Base-by-base conservation (phyloP, 768 basidiomycete genomes). In the Suillus placidus region DNA sequence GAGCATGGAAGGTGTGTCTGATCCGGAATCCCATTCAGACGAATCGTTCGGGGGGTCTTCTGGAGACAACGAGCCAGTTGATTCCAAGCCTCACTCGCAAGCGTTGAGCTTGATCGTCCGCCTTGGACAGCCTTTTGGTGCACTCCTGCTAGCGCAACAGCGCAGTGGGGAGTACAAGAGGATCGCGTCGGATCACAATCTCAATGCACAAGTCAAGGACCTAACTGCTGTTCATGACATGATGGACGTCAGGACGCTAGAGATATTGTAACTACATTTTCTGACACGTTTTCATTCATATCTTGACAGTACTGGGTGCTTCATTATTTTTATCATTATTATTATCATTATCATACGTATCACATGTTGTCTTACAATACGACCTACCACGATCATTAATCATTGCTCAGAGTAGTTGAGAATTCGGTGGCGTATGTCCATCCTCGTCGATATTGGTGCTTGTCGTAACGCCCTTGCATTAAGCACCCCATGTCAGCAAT, bases 51-150 rank as follows among this genome's bases (percentile, higher is more conserved):
- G 7, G 8, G 51, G 7, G 7, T 32, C 14, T 52, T 30, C 51
- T 52, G 26, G 30, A 32, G 30, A 30, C 7, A 30, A 18, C 1
- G 51, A 52, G 14, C 16, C 26, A 30, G 51, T 52, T 52, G 51
- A 52, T 30, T 52, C 51, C 16, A 30, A 30, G 16, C 16, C 51
- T 30, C 51, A 32, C 30, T 30, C 26, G 16, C 51, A 7, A 52
- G 30, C 51, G 16, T 32, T 52, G 51, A 52, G 32, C 10, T 34
- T 20, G 32, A 34, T 55, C 20, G 18, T 34, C 6, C 58, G n/a
- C 4, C 57, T 61, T 34, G 60, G 40, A 20, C 60, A 61, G 14
- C 61, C 61, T 45, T 62, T 62, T 49, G 3, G 42, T 18, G 47
- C 61, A 12, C 37, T 54, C 10, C 49, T 62, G 32, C 45, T 62